phyloP scores from a whole-genome alignment of 345 rosid genomes.

The Lagerstroemia speciosa region DNA sequence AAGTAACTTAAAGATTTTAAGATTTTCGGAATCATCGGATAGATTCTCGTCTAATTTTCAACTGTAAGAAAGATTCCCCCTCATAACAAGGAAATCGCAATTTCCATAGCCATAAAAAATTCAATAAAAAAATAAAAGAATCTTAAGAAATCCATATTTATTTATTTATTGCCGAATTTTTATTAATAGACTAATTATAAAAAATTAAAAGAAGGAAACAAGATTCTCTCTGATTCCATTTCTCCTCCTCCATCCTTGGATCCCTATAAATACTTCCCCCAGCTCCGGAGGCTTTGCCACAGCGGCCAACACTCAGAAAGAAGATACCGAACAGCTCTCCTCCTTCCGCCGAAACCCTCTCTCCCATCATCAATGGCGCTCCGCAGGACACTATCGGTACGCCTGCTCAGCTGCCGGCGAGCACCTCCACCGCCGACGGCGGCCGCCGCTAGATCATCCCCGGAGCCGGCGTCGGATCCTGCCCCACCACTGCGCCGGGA shows the following conservation, averaged over 20 bases:
- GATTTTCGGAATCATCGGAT: background rate
- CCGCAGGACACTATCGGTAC: conserved; percentile 30
- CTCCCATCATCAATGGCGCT: conserved; percentile 37
- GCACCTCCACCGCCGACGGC: background rate
- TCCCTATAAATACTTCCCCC: conserved; percentile 24
- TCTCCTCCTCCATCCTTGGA: conserved; percentile 25
- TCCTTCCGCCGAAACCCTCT: background rate
- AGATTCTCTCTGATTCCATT: background rate
- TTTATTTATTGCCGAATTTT: background rate
- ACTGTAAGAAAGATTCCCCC: background rate
- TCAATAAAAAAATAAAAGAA: background rate
- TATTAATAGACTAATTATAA: background rate
- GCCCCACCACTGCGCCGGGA: conserved; percentile 21
- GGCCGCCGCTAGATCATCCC: background rate
- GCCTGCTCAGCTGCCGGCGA: conserved; percentile 20
- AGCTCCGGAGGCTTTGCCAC: background rate
- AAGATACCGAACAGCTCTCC: too few species aligned
- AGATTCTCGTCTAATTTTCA: background rate
- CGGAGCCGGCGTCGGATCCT: conserved; percentile 8
- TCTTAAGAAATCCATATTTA: background rate
- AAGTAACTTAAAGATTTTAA: background rate
- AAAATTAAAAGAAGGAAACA: background rate
- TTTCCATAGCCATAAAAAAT: background rate
- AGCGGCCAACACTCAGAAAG: background rate
- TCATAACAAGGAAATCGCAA: background rate